Evolutionary conservation across 345 rosid species (phyloP).

Genomic region (Clausena lansium): DNA sequence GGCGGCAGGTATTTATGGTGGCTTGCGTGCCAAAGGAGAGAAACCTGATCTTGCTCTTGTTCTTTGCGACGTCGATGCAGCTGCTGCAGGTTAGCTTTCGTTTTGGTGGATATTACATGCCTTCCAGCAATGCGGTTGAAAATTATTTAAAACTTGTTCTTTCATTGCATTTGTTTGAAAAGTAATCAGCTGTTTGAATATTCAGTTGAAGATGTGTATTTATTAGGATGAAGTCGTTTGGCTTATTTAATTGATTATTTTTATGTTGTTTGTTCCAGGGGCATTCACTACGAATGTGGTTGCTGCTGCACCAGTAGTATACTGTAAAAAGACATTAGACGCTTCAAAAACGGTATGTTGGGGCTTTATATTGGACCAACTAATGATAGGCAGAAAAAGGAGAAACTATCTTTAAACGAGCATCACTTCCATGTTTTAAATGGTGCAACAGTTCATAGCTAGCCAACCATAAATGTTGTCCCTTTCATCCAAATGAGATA

Average conservation of each 20-base stretch:
- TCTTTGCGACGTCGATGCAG: conserved; percentile 81
- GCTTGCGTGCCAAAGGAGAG: conserved; percentile 79
- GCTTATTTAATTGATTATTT: background rate
- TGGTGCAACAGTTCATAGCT: background rate
- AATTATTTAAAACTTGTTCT: background rate
- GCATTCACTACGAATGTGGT: conserved; percentile 80
- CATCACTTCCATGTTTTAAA: background rate
- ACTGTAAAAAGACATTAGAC: conserved; percentile 66
- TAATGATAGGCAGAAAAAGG: no score
- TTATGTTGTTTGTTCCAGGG: conserved; percentile 38
- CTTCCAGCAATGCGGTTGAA: background rate
- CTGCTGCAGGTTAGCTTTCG: conserved; percentile 57
- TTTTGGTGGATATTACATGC: conserved; percentile 3
- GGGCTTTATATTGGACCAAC: background rate
- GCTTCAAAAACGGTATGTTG: conserved; percentile 48
- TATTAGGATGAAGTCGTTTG: background rate
- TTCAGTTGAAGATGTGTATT: background rate
- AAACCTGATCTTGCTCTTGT: conserved; percentile 93
- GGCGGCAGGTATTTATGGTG: conserved; percentile 82
- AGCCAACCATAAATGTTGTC: background rate
- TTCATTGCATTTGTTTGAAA: background rate
- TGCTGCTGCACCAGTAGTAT: conserved; percentile 91
- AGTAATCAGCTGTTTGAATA: background rate
- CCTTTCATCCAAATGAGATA: background rate
- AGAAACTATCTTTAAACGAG: background rate